A percentile compares a stretch with the other conserved stretches of the same genome.
Conservation (phyloP, 495 filamentous ascomycete species). For the Podospora australis region DNA sequence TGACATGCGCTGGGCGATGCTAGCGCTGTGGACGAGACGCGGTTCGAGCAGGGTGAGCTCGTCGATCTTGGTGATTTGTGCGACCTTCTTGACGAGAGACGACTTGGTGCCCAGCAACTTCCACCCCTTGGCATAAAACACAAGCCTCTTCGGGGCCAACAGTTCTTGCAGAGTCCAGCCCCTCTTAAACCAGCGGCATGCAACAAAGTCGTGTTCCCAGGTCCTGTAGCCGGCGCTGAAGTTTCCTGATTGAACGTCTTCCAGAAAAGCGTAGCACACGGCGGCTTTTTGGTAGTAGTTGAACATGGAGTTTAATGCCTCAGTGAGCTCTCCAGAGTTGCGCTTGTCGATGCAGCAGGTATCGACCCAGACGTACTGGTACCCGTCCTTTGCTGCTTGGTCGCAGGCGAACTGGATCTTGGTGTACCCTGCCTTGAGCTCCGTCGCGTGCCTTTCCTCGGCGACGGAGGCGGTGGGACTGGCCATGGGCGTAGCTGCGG, state of each 20-base stretch:
- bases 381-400: slow-evolving; percentile 17
- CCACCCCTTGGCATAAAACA: slow-evolving; percentile 20
- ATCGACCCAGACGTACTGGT: slow-evolving; percentile 20
- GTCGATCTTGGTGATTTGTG: slow-evolving; percentile 17
- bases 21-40: slow-evolving; percentile 10
- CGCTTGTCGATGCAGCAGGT: slow-evolving; percentile 23
- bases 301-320: slow-evolving; percentile 25
- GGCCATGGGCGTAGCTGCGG: not conserved
- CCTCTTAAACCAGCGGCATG: slow-evolving; percentile 20
- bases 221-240: slow-evolving; percentile 18
- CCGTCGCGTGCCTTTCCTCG: slow-evolving; percentile 13
- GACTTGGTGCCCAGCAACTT: slow-evolving; percentile 18
- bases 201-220: slow-evolving; percentile 19
- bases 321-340: slow-evolving; percentile 20
- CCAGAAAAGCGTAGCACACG: slow-evolving; percentile 22
- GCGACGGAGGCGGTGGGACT: not conserved
- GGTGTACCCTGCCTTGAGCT: slow-evolving; percentile 18
- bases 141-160: slow-evolving; percentile 14
- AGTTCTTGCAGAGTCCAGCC: slow-evolving; percentile 25
- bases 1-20: slow-evolving; percentile 24
- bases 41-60: slow-evolving; percentile 14
- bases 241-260: slow-evolving; percentile 17
- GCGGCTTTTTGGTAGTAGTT: slow-evolving; percentile 16
- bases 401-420: slow-evolving; percentile 19
- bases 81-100: slow-evolving; percentile 10